Evolutionary conservation across 1,139 yeast genomes (phyloP).

Genomic region (Lizanozyma gosingica): DNA sequence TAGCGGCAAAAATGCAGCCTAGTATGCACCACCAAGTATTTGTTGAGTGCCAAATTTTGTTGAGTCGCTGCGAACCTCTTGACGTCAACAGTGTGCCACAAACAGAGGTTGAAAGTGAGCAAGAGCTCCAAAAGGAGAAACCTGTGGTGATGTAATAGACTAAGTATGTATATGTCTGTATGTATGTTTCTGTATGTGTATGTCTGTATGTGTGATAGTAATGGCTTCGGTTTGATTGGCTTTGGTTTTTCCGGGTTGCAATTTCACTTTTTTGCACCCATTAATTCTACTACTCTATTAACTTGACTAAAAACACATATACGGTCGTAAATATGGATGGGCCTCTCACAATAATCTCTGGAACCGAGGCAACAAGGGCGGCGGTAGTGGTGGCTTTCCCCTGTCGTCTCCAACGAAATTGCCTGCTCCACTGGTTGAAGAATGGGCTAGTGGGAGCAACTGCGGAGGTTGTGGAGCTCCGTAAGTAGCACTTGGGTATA

Average conservation of each 20-base stretch:
- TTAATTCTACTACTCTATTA: not conserved
- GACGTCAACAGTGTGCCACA: too few species aligned
- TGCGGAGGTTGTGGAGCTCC: not conserved
- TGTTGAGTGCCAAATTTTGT: not conserved
- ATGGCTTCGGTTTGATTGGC: too few species aligned
- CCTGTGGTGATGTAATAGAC: too few species aligned
- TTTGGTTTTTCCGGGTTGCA: too few species aligned
- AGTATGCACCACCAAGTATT: not conserved
- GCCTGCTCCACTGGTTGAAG: not conserved
- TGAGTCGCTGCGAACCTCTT: not conserved
- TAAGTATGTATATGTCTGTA: too few species aligned
- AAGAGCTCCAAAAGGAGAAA: too few species aligned
- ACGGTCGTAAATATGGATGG: too few species aligned
- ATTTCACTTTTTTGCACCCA: not conserved
- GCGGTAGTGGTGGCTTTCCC: conserved; percentile 14
- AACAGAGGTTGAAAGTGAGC: too few species aligned
- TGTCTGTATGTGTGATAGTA: too few species aligned
- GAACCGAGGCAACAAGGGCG: conserved; percentile 25
- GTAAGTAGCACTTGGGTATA: not conserved
- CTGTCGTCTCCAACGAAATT: not conserved
- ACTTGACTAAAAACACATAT: too few species aligned
- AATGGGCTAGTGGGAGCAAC: not conserved
- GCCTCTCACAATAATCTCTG: conserved; percentile 27
- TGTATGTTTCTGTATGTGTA: too few species aligned
- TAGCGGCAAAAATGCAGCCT: too few species aligned